Evolutionary conservation across 1,284 basidiomycete genomes (phyloP).

Genomic region (Hemileia vastatrix): DNA sequence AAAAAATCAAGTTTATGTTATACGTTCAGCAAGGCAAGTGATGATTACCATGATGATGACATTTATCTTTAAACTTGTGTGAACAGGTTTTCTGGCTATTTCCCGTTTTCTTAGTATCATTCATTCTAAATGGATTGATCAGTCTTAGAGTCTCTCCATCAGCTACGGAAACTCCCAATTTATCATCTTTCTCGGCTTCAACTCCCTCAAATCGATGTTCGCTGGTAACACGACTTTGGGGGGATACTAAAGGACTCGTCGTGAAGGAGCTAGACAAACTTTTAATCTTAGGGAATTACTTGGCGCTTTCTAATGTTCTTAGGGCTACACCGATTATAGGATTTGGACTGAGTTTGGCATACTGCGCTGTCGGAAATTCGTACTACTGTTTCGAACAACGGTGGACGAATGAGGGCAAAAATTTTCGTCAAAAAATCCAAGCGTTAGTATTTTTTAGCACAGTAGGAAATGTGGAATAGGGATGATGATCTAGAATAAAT

Average conservation of each 20-base stretch:
- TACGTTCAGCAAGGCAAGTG: neutral
- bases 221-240: neutral
- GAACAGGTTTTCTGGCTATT: constrained; percentile 6
- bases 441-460: constrained; percentile 2
- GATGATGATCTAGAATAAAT: neutral
- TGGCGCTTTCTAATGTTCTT: constrained; percentile 3
- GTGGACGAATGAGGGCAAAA: constrained; percentile 2
- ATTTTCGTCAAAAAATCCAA: neutral
- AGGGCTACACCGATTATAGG: neutral
- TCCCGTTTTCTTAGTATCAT: neutral
- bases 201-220: neutral
- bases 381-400: constrained; percentile 14
- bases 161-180: neutral
- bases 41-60: too few species aligned
- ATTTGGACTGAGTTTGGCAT: neutral
- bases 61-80: neutral
- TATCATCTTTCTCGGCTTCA: neutral
- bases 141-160: neutral
- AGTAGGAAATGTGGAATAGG: neutral
- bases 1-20: neutral
- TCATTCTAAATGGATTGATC: neutral
- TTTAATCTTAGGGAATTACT: constrained; percentile 8
- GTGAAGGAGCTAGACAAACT: neutral
- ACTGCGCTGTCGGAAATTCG: constrained; percentile 6
- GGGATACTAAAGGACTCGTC: neutral